Percentiles rank a stretch among this genome's conserved stretches.
Conservation (phyloP, 306 rosid genomes). For the Trifolium fragiferum region DNA sequence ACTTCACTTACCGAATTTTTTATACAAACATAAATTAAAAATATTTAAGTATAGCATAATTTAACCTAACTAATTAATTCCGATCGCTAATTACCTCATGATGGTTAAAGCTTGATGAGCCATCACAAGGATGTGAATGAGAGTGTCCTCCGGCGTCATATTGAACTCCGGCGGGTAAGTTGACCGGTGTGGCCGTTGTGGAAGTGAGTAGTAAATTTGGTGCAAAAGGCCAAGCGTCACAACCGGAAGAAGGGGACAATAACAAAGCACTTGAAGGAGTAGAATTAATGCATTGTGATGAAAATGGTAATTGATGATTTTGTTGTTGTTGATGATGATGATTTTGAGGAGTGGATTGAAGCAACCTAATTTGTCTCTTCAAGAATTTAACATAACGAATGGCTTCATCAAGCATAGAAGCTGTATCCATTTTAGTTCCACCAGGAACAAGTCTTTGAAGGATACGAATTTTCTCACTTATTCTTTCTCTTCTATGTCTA, state of each 20-base stretch:
- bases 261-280: slow-evolving; percentile 10
- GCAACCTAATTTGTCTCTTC: slow-evolving; percentile 78
- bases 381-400: slow-evolving; percentile 89
- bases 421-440: slow-evolving; percentile 94
- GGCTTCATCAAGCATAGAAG: slow-evolving; percentile 96
- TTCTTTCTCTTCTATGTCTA: slow-evolving; percentile 85
- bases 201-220: slow-evolving; percentile 41
- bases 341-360: slow-evolving; percentile 54
- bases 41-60: neutral
- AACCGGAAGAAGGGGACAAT: neutral
- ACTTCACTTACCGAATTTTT: neutral
- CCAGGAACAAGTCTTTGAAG: slow-evolving; percentile 96
- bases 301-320: neutral
- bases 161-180: slow-evolving; percentile 32
- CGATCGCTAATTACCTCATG: slow-evolving; percentile 66
- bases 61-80: slow-evolving; percentile 39
- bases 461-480: slow-evolving; percentile 85
- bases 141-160: slow-evolving; percentile 17
- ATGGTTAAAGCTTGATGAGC: slow-evolving; percentile 50
- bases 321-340: neutral
- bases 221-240: slow-evolving; percentile 53
- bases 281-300: slow-evolving; percentile 42
- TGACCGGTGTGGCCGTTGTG: slow-evolving; percentile 1
- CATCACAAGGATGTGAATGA: slow-evolving; percentile 19
- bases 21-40: neutral